These are phyloP conservation scores for Ophiostoma himal-ulmi DNA, from an alignment of 2,329 filamentous ascomycete species.

Conservation along the genomic window DNA sequence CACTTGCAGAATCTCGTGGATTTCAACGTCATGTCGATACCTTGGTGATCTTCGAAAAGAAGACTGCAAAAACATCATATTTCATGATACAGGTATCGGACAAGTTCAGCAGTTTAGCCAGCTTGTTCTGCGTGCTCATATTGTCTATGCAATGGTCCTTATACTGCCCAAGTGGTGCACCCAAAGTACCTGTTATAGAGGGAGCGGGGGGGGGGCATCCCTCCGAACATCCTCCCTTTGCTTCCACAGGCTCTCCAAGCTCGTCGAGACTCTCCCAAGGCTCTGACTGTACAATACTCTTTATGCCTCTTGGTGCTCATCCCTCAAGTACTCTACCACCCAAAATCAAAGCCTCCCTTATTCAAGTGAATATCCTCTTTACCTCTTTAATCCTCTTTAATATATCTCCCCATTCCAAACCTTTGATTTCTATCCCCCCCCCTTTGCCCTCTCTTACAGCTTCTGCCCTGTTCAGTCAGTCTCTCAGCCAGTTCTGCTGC, in stretches of 20 bases:
- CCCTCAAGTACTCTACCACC: conserved; percentile 10
- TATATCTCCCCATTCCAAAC: conserved; percentile 20
- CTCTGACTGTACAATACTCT: background rate
- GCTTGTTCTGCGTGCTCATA: background rate
- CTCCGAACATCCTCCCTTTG: background rate
- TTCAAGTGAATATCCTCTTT: conserved; percentile 3
- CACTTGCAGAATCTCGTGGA: background rate
- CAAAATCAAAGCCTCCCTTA: conserved; percentile 16
- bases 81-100: background rate
- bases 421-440: conserved; percentile 13
- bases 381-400: conserved; percentile 5
- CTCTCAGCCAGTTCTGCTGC: background rate
- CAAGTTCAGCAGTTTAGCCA: background rate
- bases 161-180: conserved; percentile 2
- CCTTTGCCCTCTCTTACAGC: background rate
- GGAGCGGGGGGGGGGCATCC: background rate
- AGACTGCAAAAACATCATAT: background rate
- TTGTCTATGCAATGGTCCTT: background rate
- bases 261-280: background rate
- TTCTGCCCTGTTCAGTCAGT: conserved; percentile 2
- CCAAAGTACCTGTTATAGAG: background rate
- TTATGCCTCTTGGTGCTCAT: background rate
- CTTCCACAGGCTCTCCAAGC: background rate
- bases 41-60: background rate
- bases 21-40: background rate